Evolutionary conservation across 345 rosid species (phyloP), one percentile per base, ranked within the genome.

Genomic region (Carallia pectinifolia): DNA sequence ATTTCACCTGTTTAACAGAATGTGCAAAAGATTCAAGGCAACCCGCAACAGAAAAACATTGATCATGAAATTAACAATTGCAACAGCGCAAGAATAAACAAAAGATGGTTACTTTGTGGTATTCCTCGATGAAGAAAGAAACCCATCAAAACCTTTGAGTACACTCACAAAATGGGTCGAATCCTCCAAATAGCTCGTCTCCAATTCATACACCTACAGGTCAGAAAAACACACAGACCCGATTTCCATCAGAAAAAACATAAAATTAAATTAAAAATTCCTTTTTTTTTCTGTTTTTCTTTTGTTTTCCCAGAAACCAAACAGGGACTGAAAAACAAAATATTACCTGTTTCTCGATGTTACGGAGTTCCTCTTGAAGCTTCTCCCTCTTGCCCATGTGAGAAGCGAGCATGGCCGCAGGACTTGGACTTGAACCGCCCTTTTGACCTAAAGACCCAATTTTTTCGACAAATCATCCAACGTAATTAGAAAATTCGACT

Each of bases 91-190:
- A 55, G 31, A 54, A 68, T 60, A 31, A 44, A 44, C 12, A 6
- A 52, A 52, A 64, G 34, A 65, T 8, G 53, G 48, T 66, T 79
- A 84, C 87, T 84, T 84, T 48, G 87, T 3, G 18, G 80, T 71
- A 73, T 54, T 79, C 77, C 81, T 84, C 34, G 85, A 67, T 6
- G 85, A 81, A 71, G 87, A 74, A 44, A 84, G 81, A 76, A 84
- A 81, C 62, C 87, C 87, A 66, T 81, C 83, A 58, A 84, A 81
- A 62, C 83, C 87, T 76, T 79, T 84, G 62, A 84, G 77, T 54
- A 53, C 79, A 69, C 69, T 72, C 48, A 82, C 84, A 50, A 78
- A 68, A 58, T 83, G 82, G 62, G 77, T 64, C 19, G 79, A 74
- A 60, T 83, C 87, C 69, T 81, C 82, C 17, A 83, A 78, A 66